Evolutionary conservation across 1,284 basidiomycete species (phyloP).

Genomic region (Leccinum holopus): DNA sequence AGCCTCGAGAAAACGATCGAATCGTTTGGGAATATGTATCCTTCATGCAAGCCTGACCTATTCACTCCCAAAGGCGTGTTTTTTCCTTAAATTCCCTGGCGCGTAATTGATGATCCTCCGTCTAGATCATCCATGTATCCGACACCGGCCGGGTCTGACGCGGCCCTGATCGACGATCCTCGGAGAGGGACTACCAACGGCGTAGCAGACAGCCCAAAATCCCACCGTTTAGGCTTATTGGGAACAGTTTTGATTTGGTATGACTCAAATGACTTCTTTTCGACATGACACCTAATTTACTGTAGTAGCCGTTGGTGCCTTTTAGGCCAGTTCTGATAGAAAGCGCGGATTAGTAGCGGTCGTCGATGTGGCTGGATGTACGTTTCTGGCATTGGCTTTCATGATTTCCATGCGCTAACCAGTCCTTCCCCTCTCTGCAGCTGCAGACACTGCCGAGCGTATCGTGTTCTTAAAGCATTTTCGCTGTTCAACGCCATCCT

Average conservation of each 20-base stretch:
- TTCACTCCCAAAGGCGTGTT: too few relatives aligned
- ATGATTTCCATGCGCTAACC: neutral
- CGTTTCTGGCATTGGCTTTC: constrained; percentile 32
- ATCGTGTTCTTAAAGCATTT: constrained; percentile 74
- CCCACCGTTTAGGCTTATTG: constrained; percentile 55
- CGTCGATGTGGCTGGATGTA: constrained; percentile 60
- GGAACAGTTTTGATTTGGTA: constrained; percentile 78
- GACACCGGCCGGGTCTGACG: too few relatives aligned
- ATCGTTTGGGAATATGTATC: too few relatives aligned
- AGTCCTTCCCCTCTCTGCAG: constrained; percentile 52
- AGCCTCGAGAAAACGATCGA: too few relatives aligned
- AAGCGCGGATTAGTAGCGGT: constrained; percentile 64
- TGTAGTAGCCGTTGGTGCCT: constrained; percentile 63
- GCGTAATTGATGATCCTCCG: too few relatives aligned
- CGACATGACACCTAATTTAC: constrained; percentile 16
- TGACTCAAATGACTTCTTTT: constrained; percentile 27
- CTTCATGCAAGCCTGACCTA: too few relatives aligned
- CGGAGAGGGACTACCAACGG: too few relatives aligned
- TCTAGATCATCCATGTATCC: too few relatives aligned
- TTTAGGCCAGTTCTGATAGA: constrained; percentile 70
- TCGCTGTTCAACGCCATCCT: constrained; percentile 72
- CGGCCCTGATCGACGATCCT: too few relatives aligned
- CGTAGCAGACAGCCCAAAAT: too few relatives aligned
- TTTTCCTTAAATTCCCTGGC: too few relatives aligned
- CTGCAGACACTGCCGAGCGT: constrained; percentile 67